Conservation (phyloP, 345 rosid genomes). For the Gossypium thurberi region DNA sequence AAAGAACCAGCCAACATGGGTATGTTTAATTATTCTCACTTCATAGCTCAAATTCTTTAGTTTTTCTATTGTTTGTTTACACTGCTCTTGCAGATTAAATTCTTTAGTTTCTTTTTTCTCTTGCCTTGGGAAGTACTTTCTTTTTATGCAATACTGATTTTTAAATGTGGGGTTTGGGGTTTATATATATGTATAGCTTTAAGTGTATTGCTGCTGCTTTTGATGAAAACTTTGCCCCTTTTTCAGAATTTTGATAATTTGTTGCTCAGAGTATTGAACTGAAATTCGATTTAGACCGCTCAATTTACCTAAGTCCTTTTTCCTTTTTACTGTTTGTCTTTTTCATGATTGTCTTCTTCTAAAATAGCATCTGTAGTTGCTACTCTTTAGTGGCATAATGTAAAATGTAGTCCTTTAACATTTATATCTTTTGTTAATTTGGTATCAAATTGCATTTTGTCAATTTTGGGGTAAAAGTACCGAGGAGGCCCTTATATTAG, state of each 20-base stretch:
- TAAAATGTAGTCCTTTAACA: too few species aligned
- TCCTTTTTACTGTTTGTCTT: too few species aligned
- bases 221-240: background rate
- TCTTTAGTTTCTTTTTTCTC: background rate
- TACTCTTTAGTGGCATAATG: too few species aligned
- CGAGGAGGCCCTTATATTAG: too few species aligned
- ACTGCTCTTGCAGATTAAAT: background rate
- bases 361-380: too few species aligned
- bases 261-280: background rate
- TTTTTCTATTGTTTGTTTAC: background rate
- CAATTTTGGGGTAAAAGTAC: too few species aligned
- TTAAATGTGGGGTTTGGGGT: background rate
- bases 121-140: too few species aligned
- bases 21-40: background rate
- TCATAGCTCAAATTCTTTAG: background rate
- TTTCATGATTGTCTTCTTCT: too few species aligned
- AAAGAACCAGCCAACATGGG: constrained; percentile 15
- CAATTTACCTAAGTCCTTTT: too few species aligned
- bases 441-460: too few species aligned
- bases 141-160: background rate
- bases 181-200: too few species aligned
- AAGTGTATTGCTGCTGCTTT: background rate
- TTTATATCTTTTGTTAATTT: too few species aligned
- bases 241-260: background rate
- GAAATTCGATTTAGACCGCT: background rate